Conservation (phyloP, 345 rosid species). For the Citrus reticulata region DNA sequence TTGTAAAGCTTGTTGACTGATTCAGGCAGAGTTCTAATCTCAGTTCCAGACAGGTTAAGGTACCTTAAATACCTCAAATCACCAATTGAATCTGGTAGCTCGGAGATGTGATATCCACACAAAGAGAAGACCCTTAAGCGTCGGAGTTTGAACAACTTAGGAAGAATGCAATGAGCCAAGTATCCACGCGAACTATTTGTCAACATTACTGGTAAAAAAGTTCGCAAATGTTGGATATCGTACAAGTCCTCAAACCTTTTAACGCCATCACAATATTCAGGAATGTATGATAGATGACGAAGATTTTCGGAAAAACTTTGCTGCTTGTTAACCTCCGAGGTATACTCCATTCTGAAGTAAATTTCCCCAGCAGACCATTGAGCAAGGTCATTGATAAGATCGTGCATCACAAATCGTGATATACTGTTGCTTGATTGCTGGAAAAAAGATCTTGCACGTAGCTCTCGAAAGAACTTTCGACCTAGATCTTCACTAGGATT, state of each 20-base stretch:
- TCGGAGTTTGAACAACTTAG: not conserved
- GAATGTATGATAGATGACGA: not conserved
- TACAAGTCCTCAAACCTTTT: not conserved
- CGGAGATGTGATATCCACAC: not conserved
- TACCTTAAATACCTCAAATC: not conserved
- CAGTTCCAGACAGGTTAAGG: not conserved
- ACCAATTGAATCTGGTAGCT: not conserved
- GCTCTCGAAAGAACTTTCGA: too few relatives aligned
- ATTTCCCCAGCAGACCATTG: not conserved
- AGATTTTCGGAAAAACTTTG: not conserved
- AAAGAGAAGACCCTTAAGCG: slow-evolving; percentile 5
- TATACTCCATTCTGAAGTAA: not conserved
- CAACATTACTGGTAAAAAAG: not conserved
- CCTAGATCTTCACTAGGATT: too few relatives aligned
- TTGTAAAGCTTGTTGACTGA: not conserved
- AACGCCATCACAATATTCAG: not conserved
- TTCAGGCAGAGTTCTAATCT: not conserved
- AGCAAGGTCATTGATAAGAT: slow-evolving; percentile 9
- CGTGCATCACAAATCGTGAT: slow-evolving; percentile 4
- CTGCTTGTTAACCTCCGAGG: not conserved
- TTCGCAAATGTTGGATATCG: not conserved
- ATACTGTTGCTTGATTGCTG: too few relatives aligned
- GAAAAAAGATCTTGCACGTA: too few relatives aligned
- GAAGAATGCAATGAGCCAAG: not conserved
- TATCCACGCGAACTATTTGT: rapidly evolving